Evolutionary conservation across 2,329 filamentous ascomycete genomes (phyloP), one percentile per base, ranked within the genome.

Genomic region (Cladophialophora yegresii): DNA sequence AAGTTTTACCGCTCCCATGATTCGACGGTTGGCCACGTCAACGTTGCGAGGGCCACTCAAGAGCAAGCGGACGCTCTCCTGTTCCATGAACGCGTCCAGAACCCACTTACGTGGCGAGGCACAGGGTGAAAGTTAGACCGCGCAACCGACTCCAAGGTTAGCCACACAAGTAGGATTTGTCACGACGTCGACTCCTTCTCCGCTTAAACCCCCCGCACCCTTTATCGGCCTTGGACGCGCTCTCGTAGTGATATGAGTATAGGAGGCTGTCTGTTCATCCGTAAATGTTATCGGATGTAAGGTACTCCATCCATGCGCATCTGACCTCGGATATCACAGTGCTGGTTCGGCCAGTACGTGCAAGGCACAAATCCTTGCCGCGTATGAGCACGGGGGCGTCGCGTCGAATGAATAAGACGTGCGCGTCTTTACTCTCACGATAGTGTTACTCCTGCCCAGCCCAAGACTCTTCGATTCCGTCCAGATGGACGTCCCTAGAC

Each of bases 401-500:
- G 36, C 10, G 22, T 32, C 36, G 23, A 47, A 20, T 54, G 51
- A 32, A 33, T 30, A 28, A 45, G 32, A 50, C 47, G 2, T 23
- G 23, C 20, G 8, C 12, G 54, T n/a, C 4, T 4, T n/a, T 22
- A 26, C 43, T n/a, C 10, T 7, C 36, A 5, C 36, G 13, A 45
- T 4, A 26, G 33, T 13, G 43, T n/a, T 6, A 20, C 20, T 32
- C 23, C 28, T 9, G 54, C 7, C 26, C 22, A 13, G 8, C 22
- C 8, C 9, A 20, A 26, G 22, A 26, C 13, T 1, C 12, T 22
- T 30, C 26, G 30, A 5, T 40, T 4, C 4, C 22, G 51, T 28
- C 61, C 62, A 65, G 9, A 70, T 70, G 68, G 65, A 68, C 51
- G 62, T 70, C 30, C 68, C 68, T 7, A 57, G n/a, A 32, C 68